Conservation (phyloP, 2,329 filamentous ascomycete species). For the Botrytis medusae region DNA sequence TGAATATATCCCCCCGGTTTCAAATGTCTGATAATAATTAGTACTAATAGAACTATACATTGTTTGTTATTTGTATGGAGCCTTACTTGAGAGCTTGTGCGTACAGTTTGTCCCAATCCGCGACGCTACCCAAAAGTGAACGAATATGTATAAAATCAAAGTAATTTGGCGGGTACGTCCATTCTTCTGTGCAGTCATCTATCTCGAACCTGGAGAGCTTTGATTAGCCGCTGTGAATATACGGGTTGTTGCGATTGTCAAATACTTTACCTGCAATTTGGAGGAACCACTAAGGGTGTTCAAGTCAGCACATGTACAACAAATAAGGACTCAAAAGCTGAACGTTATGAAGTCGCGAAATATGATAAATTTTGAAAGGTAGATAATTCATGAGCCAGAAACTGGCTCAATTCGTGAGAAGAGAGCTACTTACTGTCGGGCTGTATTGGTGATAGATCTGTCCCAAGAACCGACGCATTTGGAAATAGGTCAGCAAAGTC, state of each 20-base stretch:
- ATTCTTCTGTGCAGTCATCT: conserved; percentile 55
- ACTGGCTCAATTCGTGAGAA: not conserved
- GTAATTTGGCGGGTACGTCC: conserved; percentile 46
- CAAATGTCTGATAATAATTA: conserved; percentile 35
- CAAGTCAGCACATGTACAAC: not conserved
- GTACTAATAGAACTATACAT: not conserved
- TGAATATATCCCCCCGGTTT: conserved; percentile 43
- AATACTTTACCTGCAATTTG: conserved; percentile 48
- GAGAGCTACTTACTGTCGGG: conserved; percentile 37
- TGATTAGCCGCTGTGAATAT: not conserved
- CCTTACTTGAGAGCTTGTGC: conserved; percentile 49
- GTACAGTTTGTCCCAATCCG: conserved; percentile 56
- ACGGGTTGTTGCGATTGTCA: not conserved
- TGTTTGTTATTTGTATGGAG: not conserved
- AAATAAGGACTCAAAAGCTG: not conserved
- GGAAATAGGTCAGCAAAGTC: conserved; percentile 40
- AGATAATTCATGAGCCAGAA: not conserved
- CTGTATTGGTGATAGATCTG: conserved; percentile 41
- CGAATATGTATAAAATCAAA: conserved; percentile 62
- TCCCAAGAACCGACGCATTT: conserved; percentile 37
- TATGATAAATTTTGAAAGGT: too few species aligned
- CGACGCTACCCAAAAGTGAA: conserved; percentile 56
- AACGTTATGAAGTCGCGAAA: not conserved
- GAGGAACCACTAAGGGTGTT: conserved; percentile 46
- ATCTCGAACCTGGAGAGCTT: conserved; percentile 53